Base-by-base conservation (phyloP, 208 protist species). In the Leptomonas pyrrhocoris region DNA sequence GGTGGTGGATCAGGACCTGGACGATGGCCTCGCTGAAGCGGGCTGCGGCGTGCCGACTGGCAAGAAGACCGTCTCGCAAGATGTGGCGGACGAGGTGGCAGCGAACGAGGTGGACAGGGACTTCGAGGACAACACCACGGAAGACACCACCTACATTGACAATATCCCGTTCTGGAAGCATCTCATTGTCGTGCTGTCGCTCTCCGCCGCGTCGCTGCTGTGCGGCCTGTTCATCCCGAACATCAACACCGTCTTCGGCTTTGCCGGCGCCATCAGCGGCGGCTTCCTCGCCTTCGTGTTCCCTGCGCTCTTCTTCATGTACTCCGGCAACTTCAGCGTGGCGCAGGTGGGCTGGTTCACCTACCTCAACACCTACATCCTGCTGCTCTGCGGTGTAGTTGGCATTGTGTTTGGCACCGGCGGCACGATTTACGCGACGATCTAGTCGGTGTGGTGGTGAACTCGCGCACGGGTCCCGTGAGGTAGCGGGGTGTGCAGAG, bases 221-320 rank as follows among this genome's bases (percentile, higher is more conserved):
- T 71, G 70, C 16, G 89, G 85, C 21, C 43, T 95, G n/a, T 86
- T 93, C 57, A 88, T 95, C 73, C 86, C 86, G 21, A 83, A 77
- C 55, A 84, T 95, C 61, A 84, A 79, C 46, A 84, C 85, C 45
- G 87, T 92, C 19, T 88, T 91, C 45, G 74, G 73, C 34, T 79
- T 91, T 12, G 73, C 79, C 13, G 85, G 85, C 23, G 43, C 81
- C 38, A 77, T 88, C 56, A 86, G 79, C 71, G 79, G 85, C 27
- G 81, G 81, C n/a, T 80, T 88, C 58, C 74, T 88, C 30, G 73
- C 74, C 46, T 86, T 87, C 49, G 77, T 90, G 55, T 87, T 84
- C 54, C 82, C 81, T 5, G 73, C 82, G 38, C 72, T 91, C 18
- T 83, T 86, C 62, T 77, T 79, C 53, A 87, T 88, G 80, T 88